Evolutionary conservation across 495 filamentous ascomycete species (phyloP).

Genomic region (Talaromyces trachyspermus): DNA sequence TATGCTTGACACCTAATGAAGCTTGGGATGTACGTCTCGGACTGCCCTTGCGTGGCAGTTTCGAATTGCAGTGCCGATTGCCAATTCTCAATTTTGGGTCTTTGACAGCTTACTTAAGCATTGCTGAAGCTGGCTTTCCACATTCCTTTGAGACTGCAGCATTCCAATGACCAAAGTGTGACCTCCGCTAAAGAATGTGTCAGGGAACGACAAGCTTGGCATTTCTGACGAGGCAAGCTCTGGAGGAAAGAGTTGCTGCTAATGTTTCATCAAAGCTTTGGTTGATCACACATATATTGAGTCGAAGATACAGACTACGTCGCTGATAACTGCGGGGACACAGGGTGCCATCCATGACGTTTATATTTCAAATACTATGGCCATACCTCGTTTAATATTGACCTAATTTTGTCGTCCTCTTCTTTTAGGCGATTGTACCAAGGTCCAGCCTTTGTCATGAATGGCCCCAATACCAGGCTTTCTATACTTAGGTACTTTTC

Average conservation of each 20-base stretch:
- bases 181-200: neutral
- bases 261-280: neutral
- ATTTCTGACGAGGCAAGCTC: neutral
- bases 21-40: too few species aligned
- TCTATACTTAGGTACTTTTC: neutral
- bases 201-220: neutral
- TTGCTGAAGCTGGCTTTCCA: slow-evolving; percentile 1
- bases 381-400: neutral
- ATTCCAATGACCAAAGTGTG: neutral
- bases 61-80: too few species aligned
- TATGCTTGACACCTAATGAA: too few species aligned
- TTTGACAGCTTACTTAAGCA: neutral
- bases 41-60: too few species aligned
- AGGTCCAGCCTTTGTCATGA: neutral
- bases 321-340: neutral
- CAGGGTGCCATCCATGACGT: neutral
- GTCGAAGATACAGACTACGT: too few species aligned
- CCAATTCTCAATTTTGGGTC: neutral
- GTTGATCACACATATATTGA: neutral
- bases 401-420: neutral
- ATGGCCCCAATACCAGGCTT: neutral
- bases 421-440: slow-evolving; percentile 2
- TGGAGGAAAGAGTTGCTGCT: neutral
- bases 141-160: neutral
- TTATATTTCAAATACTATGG: neutral